Conservation (phyloP, 306 rosid genomes). For the Medicago arabica region DNA sequence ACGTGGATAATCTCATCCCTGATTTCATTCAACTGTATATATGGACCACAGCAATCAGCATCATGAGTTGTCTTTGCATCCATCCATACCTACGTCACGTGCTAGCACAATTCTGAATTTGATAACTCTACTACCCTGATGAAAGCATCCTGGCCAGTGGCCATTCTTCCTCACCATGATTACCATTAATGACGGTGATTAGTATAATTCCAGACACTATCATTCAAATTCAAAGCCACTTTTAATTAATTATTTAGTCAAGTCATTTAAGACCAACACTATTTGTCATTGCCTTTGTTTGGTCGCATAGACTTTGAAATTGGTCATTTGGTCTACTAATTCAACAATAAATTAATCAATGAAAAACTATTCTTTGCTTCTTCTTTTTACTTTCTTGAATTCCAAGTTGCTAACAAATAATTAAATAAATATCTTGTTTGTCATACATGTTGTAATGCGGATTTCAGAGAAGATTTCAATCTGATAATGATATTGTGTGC, state of each 20-base stretch:
- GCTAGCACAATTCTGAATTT: not conserved
- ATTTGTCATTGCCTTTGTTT: not conserved
- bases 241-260: conserved; percentile 11
- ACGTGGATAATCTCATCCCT: not conserved
- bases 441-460: not conserved
- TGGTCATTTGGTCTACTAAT: conserved; percentile 21
- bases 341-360: not conserved
- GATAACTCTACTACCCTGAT: not conserved
- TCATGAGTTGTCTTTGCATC: conserved; percentile 23
- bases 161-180: not conserved
- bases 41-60: conserved; percentile 9
- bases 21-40: not conserved
- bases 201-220: not conserved
- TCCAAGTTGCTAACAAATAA: conserved; percentile 17
- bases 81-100: not conserved
- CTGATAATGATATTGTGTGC: not conserved
- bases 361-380: not conserved
- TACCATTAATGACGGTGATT: not conserved
- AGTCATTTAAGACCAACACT: conserved; percentile 1
- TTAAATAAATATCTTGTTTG: conserved; percentile 21
- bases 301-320: conserved; percentile 7
- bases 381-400: not conserved
- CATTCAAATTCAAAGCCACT: not conserved
- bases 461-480: not conserved
- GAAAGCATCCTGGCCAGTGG: not conserved